Evolutionary conservation across 2,329 filamentous ascomycete species (phyloP).

Genomic region (Fusarium coffeatum): DNA sequence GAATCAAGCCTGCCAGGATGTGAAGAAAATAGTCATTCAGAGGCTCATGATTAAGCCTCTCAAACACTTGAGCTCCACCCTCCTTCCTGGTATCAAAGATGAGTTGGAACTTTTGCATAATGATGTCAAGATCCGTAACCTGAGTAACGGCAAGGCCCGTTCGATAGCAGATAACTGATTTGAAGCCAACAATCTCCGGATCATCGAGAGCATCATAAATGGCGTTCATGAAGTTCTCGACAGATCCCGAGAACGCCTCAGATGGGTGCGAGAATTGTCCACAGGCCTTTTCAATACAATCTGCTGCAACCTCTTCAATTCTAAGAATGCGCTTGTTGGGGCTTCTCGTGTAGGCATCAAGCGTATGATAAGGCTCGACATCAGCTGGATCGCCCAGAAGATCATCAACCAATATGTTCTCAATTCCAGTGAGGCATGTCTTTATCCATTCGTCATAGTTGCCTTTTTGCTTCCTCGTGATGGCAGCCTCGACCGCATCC

Average conservation of each 20-base stretch:
- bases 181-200: slow-evolving; percentile 79
- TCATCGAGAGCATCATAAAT: slow-evolving; percentile 71
- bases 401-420: slow-evolving; percentile 83
- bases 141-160: slow-evolving; percentile 73
- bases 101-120: slow-evolving; percentile 53
- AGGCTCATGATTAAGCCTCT: slow-evolving; percentile 69
- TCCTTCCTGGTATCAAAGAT: slow-evolving; percentile 49
- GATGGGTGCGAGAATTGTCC: slow-evolving; percentile 46
- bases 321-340: slow-evolving; percentile 79
- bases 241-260: slow-evolving; percentile 51
- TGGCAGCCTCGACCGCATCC: slow-evolving; percentile 60
- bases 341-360: slow-evolving; percentile 72
- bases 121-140: slow-evolving; percentile 56
- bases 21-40: slow-evolving; percentile 79
- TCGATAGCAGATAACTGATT: slow-evolving; percentile 84
- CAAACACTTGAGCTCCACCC: slow-evolving; percentile 51
- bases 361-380: slow-evolving; percentile 71
- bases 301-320: slow-evolving; percentile 77
- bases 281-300: slow-evolving; percentile 64
- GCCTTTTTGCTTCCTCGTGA: slow-evolving; percentile 55
- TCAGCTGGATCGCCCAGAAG: slow-evolving; percentile 69
- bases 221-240: slow-evolving; percentile 51
- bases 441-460: slow-evolving; percentile 68
- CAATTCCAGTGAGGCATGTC: slow-evolving; percentile 76
- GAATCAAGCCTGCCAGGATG: slow-evolving; percentile 69